phyloP scores from a whole-genome alignment of 192 early-diverging fungal species.

The Coemansia sp. region DNA sequence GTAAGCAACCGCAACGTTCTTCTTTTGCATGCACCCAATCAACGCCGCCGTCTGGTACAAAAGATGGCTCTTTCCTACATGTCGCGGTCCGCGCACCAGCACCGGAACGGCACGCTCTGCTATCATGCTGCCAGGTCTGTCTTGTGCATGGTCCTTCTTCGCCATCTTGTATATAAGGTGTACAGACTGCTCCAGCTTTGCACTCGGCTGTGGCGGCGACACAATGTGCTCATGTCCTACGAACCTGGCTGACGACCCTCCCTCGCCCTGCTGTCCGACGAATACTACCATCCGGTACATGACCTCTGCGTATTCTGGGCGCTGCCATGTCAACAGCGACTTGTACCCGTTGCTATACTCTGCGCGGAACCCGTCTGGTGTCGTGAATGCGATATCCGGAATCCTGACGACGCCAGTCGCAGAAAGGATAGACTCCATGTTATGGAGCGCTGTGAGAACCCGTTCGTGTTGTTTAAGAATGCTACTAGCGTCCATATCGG shows the following conservation, averaged over 20 bases:
- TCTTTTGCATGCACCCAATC: slow-evolving; percentile 9
- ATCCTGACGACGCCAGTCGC: neutral
- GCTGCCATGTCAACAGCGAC: neutral
- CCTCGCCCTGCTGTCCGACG: neutral
- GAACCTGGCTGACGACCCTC: neutral
- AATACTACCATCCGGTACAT: neutral
- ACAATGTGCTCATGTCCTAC: neutral
- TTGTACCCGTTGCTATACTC: neutral
- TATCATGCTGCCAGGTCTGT: neutral
- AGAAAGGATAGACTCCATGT: neutral
- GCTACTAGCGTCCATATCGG: too few relatives aligned
- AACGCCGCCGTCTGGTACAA: slow-evolving; percentile 25
- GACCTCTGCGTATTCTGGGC: neutral
- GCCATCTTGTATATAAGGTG: neutral
- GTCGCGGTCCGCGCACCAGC: slow-evolving; percentile 24
- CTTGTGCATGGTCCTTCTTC: neutral
- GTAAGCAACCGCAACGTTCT: slow-evolving; percentile 17
- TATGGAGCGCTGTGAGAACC: neutral
- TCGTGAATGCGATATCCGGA: neutral
- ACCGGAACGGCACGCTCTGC: neutral
- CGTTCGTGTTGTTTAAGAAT: neutral
- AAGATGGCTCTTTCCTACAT: slow-evolving; percentile 37
- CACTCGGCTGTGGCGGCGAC: neutral
- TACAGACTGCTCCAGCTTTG: neutral
- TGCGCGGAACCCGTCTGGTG: neutral